Evolutionary conservation across 2,329 filamentous ascomycete genomes (phyloP), one percentile per base, ranked within the genome.

Genomic region (Colletotrichum camelliae): DNA sequence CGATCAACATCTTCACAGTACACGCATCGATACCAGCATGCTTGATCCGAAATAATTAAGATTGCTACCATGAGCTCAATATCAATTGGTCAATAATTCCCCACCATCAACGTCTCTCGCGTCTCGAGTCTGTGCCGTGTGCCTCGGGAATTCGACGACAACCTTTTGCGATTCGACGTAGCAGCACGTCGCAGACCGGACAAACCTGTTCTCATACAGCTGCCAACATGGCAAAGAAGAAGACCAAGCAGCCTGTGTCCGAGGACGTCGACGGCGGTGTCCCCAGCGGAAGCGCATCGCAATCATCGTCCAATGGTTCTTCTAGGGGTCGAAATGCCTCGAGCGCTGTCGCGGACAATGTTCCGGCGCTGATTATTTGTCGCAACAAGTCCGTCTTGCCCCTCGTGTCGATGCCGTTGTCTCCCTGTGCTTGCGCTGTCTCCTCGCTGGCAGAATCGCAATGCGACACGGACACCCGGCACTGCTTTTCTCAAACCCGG

Each of bases 361-460:
- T 65, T 66, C 88, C 90, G 77, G 86, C 89, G 55, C 85, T 93
- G 58, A 89, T 91, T 67, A 92, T 92, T 77, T 93, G 91, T 86
- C 91, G 92, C 80, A 93, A 94, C 84, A 94, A 94, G 92, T 93
- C 89, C 82, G 90, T 89, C 79, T 12, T 57, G 16, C 67, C 68
- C 66, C 29, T 16, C 39, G 29, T 39, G 71, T 37, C 24, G 15
- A 43, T 66, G 33, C 74, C 60, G 71, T 33, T 24, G 68, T 65
- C 21, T 67, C 35, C 69, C 12, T 13, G 18, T 7, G 4, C 13
- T n/a, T 33, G 67, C 57, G 37, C 37, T 1, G 12, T 18, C 33
- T 6, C 24, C 48, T 48, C 2, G 9, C 48, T 7, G 21, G 61
- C 33, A 13, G 24, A 31, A n/a, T 10, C 24, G 55, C 24, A 39